These are phyloP conservation scores for Fimicolochytrium jonesii DNA, from an alignment of 192 early-diverging fungal species.

Conservation along the genomic window DNA sequence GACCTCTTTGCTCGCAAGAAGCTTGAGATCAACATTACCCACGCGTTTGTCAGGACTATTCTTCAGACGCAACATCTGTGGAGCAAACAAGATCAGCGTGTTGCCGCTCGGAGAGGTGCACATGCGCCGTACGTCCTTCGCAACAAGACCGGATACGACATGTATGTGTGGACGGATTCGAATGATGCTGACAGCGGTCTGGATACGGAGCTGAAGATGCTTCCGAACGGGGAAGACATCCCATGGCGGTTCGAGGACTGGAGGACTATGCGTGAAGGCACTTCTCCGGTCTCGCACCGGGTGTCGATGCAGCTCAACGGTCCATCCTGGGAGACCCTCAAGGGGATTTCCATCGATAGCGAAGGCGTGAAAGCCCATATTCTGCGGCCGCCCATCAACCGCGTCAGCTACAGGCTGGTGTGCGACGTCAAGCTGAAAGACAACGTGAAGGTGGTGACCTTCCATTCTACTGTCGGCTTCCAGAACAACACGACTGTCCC, in stretches of 20 bases:
- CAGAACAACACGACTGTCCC: conserved; percentile 76
- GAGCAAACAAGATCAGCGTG: conserved; percentile 14
- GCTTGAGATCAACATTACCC: conserved; percentile 83
- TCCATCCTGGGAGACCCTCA: conserved; percentile 87
- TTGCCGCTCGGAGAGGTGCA: conserved; percentile 20
- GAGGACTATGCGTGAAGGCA: conserved; percentile 78
- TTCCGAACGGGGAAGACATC: conserved; percentile 69
- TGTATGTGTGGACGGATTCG: conserved; percentile 81
- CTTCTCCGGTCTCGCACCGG: conserved; percentile 61
- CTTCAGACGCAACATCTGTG: conserved; percentile 31
- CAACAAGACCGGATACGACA: conserved; percentile 88
- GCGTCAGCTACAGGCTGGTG: conserved; percentile 76
- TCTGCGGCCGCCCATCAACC: conserved; percentile 74
- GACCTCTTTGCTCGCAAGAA: conserved; percentile 67
- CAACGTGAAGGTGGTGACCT: conserved; percentile 88
- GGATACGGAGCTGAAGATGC: conserved; percentile 63
- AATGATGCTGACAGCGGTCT: conserved; percentile 30
- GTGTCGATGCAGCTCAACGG: conserved; percentile 82
- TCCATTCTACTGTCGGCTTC: conserved; percentile 78
- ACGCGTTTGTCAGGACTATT: conserved; percentile 56
- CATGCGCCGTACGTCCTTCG: conserved; percentile 76
- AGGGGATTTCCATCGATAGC: conserved; percentile 81
- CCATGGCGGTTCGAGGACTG: conserved; percentile 98
- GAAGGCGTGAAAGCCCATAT: conserved; percentile 79
- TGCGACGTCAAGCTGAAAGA: conserved; percentile 83